These are phyloP conservation scores for Mycena galericulata DNA, from an alignment of 768 basidiomycete genomes.

Conservation along the genomic window DNA sequence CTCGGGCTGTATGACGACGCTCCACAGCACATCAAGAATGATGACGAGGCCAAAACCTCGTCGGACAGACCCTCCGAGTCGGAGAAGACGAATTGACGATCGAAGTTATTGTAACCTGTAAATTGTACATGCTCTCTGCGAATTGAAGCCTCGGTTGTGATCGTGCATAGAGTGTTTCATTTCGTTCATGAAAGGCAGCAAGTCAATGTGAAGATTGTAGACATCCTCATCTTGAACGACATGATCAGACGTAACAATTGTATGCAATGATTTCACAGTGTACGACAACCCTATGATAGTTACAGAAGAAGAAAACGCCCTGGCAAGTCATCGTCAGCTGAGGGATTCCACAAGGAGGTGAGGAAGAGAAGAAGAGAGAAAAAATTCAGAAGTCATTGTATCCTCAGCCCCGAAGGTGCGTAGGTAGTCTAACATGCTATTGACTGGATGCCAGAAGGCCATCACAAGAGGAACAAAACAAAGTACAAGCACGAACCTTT, in stretches of 20 bases:
- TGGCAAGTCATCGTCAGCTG: constrained; percentile 2
- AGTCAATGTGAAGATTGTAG: too few species aligned
- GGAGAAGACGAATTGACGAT: constrained; percentile 23
- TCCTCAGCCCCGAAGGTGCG: constrained; percentile 42
- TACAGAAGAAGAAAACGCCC: too few species aligned
- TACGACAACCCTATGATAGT: too few species aligned
- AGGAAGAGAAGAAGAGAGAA: constrained; percentile 11
- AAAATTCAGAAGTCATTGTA: constrained; percentile 26
- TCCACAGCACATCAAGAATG: constrained; percentile 31
- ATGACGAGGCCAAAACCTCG: constrained; percentile 24
- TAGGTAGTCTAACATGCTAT: constrained; percentile 49
- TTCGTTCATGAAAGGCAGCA: too few species aligned
- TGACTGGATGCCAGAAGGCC: constrained; percentile 40
- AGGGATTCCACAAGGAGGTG: too few species aligned
- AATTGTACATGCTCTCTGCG: background rate
- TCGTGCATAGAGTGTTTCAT: too few species aligned
- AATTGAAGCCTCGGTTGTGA: too few species aligned
- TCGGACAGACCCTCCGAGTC: constrained; percentile 30
- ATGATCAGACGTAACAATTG: too few species aligned
- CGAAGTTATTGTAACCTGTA: background rate
- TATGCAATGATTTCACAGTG: too few species aligned
- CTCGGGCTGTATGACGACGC: constrained; percentile 64
- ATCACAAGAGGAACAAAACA: constrained; percentile 8
- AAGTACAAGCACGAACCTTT: constrained; percentile 18
- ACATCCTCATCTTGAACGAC: too few species aligned